phyloP scores from a whole-genome alignment of 768 basidiomycete genomes.

The Exsudoporus frostii region DNA sequence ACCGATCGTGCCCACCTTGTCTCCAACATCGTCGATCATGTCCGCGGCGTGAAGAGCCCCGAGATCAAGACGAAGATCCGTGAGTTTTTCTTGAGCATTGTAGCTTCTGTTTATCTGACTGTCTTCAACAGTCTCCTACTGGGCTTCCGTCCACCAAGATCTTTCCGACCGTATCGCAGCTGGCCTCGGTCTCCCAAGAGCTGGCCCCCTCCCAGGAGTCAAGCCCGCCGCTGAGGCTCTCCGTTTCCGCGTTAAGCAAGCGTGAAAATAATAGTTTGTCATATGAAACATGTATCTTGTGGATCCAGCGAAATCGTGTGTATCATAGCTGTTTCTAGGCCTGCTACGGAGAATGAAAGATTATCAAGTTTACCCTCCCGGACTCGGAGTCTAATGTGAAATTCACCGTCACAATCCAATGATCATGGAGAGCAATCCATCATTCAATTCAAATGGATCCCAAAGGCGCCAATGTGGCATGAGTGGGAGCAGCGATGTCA shows the following conservation, averaged over 20 bases:
- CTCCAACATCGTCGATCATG: conserved; percentile 63
- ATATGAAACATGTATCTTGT: neutral
- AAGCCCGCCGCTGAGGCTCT: conserved; percentile 58
- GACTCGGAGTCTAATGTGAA: neutral
- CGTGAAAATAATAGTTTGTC: neutral
- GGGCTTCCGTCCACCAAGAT: conserved; percentile 72
- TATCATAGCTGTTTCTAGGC: neutral
- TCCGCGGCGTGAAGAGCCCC: conserved; percentile 56
- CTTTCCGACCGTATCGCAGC: conserved; percentile 78
- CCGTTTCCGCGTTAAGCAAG: conserved; percentile 40
- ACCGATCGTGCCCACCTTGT: conserved; percentile 58
- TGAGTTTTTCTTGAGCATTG: conserved; percentile 35
- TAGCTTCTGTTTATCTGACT: neutral
- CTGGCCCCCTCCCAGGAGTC: conserved; percentile 52
- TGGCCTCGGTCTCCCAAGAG: conserved; percentile 56
- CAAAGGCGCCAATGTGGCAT: neutral
- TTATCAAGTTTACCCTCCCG: neutral
- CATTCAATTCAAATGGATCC: neutral
- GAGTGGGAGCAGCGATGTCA: neutral
- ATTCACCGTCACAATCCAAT: neutral
- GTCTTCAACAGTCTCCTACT: conserved; percentile 58
- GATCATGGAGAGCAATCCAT: neutral
- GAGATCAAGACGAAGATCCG: conserved; percentile 63
- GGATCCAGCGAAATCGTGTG: neutral
- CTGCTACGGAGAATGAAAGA: neutral